Evolutionary conservation across 768 basidiomycete species (phyloP), one percentile per base, ranked within the genome.

Genomic region (Suillus brevipes): DNA sequence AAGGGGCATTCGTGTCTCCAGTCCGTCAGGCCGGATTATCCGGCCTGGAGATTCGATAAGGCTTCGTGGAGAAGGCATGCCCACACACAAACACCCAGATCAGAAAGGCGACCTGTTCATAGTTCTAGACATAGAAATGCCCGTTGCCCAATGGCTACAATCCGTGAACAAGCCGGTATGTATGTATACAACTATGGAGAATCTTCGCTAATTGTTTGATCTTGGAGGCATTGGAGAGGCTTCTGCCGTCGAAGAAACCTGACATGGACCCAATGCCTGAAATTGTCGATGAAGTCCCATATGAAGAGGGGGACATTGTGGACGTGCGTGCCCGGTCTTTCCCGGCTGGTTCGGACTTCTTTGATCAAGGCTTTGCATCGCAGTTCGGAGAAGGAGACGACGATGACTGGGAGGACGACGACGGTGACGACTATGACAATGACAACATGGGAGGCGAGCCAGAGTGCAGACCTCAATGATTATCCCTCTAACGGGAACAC

Each of bases 21-120:
- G 86, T 68, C 92, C 92, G 6, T 82, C 85, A 1, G 87, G 89
- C 9, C 91, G 89, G 74, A 86, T 95, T 36, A 85, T 96, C 72
- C 86, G 87, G 66, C 83, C 88, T 4, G 87, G 88, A 13, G 87
- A 90, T 67, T 86, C 87, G 25, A 91, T 95, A 65, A 81, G 90
- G 20, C 71, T 97, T 43, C 84, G 87, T 3, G 89, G 88, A 13
- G 95, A 98, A 77, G 96, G 97, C 45, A 96, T 98, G 95, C 95
- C 95, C 2, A 75, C 86, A 14, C 82, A 88, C 77, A 89, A 88
- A 70, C 81, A 81, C 14, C 79, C 87, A 28, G 85, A 87, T 62
- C 77, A 82, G 66, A 90, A 87, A 74, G 95, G 95, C 13, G 89
- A 96, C 71, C 80, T 98, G 45, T 93, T 89, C 70, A 82, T 98